Evolutionary conservation across 1,139 yeast species (phyloP), one percentile per base, ranked within the genome.

Genomic region (Geotrichum cucujoidarum): DNA sequence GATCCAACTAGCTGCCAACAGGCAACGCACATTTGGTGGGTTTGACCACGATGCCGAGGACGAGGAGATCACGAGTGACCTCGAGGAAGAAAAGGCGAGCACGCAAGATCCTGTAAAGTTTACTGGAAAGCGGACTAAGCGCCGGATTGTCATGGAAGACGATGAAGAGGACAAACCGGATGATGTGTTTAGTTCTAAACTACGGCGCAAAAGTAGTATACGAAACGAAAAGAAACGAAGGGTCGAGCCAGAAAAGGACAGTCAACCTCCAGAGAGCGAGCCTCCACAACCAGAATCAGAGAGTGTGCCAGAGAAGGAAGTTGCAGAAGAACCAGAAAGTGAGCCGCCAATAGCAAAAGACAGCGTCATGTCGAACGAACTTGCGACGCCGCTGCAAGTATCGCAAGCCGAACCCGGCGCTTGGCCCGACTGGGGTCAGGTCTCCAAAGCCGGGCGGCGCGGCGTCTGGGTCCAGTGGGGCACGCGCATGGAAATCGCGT

Each of bases 1-100:
- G 24, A n/a, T 11, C 6, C 17, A 14, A 25, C 21, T n/a, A n/a
- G 1, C 11, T 7, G 35, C 35, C 7, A n/a, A 17, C 2, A 11
- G 34, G 16, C 30, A 29, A 2, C 21, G 20, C 2, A 39, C 43
- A 16, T 29, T 39, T 20, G 14, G 22, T 11, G 20, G 14, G 29
- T 33, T 36, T 24, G 27, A 7, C 11, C 44, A 6, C 34, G 34
- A 24, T 24, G 45, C 31, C 2, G 51, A 43, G 11, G 50, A 49
- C 3, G 39, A 43, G 8, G 55, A 52, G 29, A 52, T 52, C 16
- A 45, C 53, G n/a, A 52, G 55, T 32, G 55, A 52, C 41, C 42
- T 44, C 31, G 55, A 52, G 32, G 45, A 29, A 5, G 18, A 25
- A 3, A 40, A 21, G 10, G 17, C 16, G 4, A 35, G 20, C 3